Evolutionary conservation across 106 monocot genomes (phyloP), one percentile per base, ranked within the genome.

Genomic region (Dendrobium huoshanense): DNA sequence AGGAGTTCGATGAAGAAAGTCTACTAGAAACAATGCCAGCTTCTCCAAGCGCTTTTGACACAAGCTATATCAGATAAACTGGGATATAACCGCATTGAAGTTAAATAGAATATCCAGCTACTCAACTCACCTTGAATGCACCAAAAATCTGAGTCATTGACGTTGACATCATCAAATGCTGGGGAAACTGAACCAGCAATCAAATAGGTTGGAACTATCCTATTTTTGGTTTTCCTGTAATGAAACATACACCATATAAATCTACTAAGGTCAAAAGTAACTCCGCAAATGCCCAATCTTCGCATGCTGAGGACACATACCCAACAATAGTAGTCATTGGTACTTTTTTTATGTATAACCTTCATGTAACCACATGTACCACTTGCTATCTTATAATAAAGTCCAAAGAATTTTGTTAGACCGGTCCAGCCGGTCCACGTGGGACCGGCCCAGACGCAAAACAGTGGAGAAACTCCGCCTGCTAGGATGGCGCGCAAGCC

Each of bases 91-190:
- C 2, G 25, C 27, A 29, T 74, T 4, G 43, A 75, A 73, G 7
- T 78, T 78, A 33, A 43, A 68, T 67, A 19, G 8, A 19, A 75
- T 41, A 67, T 43, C 19, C n/a, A 48, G 4, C 4, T 64, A 56
- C 58, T 45, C 2, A 81, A 75, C 81, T 79, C 83, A 97, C 96
- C 92, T 86, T 97, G 96, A 81, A 97, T 97, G 58, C 75, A 92
- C 83, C 77, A 82, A 83, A 92, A 97, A 85, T 97, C 96, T 45
- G 90, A 90, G 78, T 97, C 96, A 84, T 84, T 55, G 43, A 73
- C 7, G 83, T 64, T 58, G 33, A 97, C 89, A 87, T 97, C 96
- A 84, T 97, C 92, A 90, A 97, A 97, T 68, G 94, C 96, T 68
- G 77, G 56, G 65, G 67, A 19, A 29, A 75, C 73, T 65, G 88